Percentiles rank a stretch among this genome's conserved stretches.
Evolutionary conservation across 2,329 filamentous ascomycete species (phyloP).

Genomic region (Botrytis elliptica): DNA sequence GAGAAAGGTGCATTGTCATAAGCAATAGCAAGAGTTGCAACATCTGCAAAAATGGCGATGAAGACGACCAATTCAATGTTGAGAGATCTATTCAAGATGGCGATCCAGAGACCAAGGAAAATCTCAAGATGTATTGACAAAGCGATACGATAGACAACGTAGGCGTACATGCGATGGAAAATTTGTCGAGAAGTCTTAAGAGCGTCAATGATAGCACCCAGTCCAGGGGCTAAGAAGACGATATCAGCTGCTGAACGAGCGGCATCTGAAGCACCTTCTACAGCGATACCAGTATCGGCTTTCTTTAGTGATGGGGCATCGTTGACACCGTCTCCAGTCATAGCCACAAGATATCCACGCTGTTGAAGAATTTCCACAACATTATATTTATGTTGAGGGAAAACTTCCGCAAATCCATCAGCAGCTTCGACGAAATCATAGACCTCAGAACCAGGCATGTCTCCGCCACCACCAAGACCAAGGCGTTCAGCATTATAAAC

Average conservation of each 20-base stretch:
- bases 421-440: conserved; percentile 95
- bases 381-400: conserved; percentile 93
- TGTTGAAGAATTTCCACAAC: conserved; percentile 92
- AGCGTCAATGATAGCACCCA: conserved; percentile 89
- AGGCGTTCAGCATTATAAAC: conserved; percentile 92
- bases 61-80: conserved; percentile 89
- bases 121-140: conserved; percentile 88
- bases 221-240: conserved; percentile 87
- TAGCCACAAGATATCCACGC: conserved; percentile 89
- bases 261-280: conserved; percentile 88
- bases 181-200: conserved; percentile 92
- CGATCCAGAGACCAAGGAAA: conserved; percentile 89
- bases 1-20: conserved; percentile 92
- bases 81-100: conserved; percentile 78
- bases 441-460: conserved; percentile 90
- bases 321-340: conserved; percentile 96
- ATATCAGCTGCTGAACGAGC: conserved; percentile 90
- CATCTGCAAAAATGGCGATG: conserved; percentile 92
- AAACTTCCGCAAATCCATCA: conserved; percentile 92
- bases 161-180: conserved; percentile 96
- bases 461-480: conserved; percentile 83
- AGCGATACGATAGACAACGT: conserved; percentile 93
- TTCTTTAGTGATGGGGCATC: conserved; percentile 91
- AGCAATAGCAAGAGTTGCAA: conserved; percentile 86
- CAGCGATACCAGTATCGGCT: conserved; percentile 94